Conservation (phyloP, 2,329 filamentous ascomycete species). For the Colletotrichum tropicale region DNA sequence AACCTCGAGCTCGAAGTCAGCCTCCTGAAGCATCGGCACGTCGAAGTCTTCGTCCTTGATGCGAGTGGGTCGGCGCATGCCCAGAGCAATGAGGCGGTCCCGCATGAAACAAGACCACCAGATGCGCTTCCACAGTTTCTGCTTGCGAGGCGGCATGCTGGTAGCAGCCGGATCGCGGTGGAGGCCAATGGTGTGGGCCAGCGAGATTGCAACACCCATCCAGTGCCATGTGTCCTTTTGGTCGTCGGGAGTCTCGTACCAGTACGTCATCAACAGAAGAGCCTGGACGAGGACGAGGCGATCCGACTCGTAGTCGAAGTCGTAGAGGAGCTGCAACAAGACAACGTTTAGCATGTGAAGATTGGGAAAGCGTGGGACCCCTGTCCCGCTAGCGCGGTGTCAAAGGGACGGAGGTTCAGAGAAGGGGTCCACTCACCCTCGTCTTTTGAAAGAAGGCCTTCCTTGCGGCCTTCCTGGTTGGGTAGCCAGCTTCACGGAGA, state of each 20-base stretch:
- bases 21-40: constrained; percentile 84
- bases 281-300: constrained; percentile 88
- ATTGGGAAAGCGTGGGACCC: background rate
- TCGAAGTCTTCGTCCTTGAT: constrained; percentile 95
- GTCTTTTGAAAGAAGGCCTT: constrained; percentile 90
- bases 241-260: constrained; percentile 96
- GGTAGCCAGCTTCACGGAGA: constrained; percentile 78
- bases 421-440: constrained; percentile 61
- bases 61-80: constrained; percentile 89
- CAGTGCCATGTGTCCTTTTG: constrained; percentile 99
- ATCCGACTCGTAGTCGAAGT: constrained; percentile 94
- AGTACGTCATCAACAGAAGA: constrained; percentile 91
- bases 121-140: constrained; percentile 90
- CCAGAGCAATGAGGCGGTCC: constrained; percentile 88
- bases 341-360: constrained; percentile 27
- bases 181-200: constrained; percentile 91
- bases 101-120: constrained; percentile 99
- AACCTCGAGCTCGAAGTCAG: constrained; percentile 80
- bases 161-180: constrained; percentile 84
- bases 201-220: constrained; percentile 94
- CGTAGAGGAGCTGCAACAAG: constrained; percentile 74
- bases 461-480: constrained; percentile 78
- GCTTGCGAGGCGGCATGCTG: constrained; percentile 73
- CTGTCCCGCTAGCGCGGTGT: background rate
- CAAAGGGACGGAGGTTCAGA: background rate